Base-by-base conservation (phyloP, 2,329 filamentous ascomycete species). In the Phialophora expanda region DNA sequence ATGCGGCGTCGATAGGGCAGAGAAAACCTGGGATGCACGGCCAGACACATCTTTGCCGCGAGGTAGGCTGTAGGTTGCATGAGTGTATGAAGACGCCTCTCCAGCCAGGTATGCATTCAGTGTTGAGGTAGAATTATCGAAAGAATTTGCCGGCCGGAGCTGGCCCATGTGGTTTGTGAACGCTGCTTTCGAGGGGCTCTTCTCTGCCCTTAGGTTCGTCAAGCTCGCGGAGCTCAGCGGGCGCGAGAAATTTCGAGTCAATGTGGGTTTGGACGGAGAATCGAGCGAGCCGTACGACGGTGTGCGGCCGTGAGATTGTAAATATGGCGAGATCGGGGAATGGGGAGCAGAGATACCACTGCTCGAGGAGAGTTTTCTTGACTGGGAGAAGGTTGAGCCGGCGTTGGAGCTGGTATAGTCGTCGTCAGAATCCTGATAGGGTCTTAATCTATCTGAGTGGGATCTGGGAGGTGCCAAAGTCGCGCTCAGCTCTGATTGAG, bases 271-370 rank as follows among this genome's bases (percentile, higher is more conserved):
- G 28, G 63, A 54, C 30, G 66, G 56, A 1, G 93, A 96, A 58
- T 87, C 86, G 68, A 97, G 92, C 1, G 94, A 98, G 67, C 88
- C 89, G 44, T 92, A 85, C 0, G 95, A 98, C 1, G 93, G 92
- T 0, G 93, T 96, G 73, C 93, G 86, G 65, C 88, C 86, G 72
- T 89, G 86, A 30, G 87, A 83, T 17, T 85, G 83, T 65, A 85
- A 78, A 59, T 83, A 84, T 1, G 89, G 89, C 26, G 90, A 90
- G 68, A 86, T 82, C 55, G 88, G 87, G 24, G 88, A 89, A 57
- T 86, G 82, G 7, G 86, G 82, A 68, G 83, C 77, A 2, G 87
- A 89, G 34, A 87, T 77, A 56, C 82, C 85, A 70, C 86, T 93
- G 70, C 89, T 89, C 17, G 87, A 86, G 1, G 93, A 97, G 57